phyloP scores from a whole-genome alignment of 495 filamentous ascomycete species.

The Trichoderma reesei region DNA sequence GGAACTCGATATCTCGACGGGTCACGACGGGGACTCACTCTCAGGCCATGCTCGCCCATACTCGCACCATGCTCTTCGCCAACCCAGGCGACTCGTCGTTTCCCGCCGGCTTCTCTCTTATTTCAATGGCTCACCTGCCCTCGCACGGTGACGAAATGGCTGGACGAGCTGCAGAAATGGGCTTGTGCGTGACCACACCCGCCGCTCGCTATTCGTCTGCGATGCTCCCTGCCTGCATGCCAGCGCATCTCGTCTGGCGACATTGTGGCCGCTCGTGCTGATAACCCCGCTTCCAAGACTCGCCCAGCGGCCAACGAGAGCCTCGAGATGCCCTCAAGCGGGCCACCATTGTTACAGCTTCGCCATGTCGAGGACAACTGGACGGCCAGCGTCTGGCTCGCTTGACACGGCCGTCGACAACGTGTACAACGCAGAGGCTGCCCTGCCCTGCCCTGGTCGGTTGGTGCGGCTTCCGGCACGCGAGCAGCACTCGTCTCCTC shows the following conservation, averaged over 20 bases:
- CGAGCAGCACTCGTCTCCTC: background rate
- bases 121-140: conserved; percentile 4
- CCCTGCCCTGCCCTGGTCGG: background rate
- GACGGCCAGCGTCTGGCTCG: background rate
- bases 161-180: background rate
- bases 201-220: conserved; percentile 4
- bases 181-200: background rate
- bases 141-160: conserved; percentile 3
- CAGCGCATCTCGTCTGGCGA: conserved; percentile 6
- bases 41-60: background rate
- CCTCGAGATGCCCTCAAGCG: background rate
- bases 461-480: background rate
- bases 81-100: background rate
- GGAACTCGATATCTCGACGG: background rate
- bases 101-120: background rate
- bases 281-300: conserved; percentile 7
- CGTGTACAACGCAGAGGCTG: conserved; percentile 1
- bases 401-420: conserved; percentile 1
- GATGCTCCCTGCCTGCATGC: conserved; percentile 4
- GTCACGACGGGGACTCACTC: background rate
- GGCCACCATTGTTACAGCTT: conserved; percentile 6
- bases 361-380: background rate
- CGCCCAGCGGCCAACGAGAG: conserved; percentile 6
- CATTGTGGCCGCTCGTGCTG: conserved; percentile 1
- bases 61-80: no score